Conservation (phyloP, 1,284 basidiomycete species). For the Leccinum angustisporum region DNA sequence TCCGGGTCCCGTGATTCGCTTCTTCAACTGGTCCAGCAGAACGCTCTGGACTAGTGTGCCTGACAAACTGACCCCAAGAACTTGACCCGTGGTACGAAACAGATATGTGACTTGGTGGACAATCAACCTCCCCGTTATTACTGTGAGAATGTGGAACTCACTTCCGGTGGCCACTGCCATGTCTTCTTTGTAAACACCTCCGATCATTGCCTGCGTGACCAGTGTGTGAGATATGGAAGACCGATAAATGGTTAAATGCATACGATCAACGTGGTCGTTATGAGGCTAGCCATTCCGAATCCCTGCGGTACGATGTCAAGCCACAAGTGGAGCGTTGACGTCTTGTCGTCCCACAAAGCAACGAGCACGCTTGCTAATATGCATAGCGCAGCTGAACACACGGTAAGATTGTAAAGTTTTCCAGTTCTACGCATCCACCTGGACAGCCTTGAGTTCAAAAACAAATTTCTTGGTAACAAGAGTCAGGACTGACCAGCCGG, state of each 20-base stretch:
- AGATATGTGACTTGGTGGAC: conserved; percentile 75
- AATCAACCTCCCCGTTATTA: neutral
- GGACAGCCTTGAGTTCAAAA: neutral
- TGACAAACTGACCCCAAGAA: conserved; percentile 83
- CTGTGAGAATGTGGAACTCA: conserved; percentile 40
- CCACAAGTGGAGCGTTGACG: conserved; percentile 69
- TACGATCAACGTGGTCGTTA: conserved; percentile 82
- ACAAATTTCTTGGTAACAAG: neutral
- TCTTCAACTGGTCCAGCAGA: conserved; percentile 63
- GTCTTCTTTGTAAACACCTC: conserved; percentile 76
- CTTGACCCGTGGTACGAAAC: conserved; percentile 89
- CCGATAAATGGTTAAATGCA: conserved; percentile 29
- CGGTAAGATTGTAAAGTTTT: conserved; percentile 49
- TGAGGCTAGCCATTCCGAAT: conserved; percentile 79
- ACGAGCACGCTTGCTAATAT: conserved; percentile 36
- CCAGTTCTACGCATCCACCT: conserved; percentile 85
- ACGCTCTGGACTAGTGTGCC: conserved; percentile 80
- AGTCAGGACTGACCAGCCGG: conserved; percentile 54
- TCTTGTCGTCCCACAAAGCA: conserved; percentile 60
- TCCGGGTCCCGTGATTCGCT: conserved; percentile 72
- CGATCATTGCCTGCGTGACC: conserved; percentile 72
- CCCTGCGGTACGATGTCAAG: conserved; percentile 76
- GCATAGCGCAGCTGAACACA: neutral
- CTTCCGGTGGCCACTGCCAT: conserved; percentile 86
- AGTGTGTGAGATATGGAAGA: conserved; percentile 6